Evolutionary conservation across 2,329 filamentous ascomycete species (phyloP), one percentile per base, ranked within the genome.

Genomic region (Fusarium circinatum): DNA sequence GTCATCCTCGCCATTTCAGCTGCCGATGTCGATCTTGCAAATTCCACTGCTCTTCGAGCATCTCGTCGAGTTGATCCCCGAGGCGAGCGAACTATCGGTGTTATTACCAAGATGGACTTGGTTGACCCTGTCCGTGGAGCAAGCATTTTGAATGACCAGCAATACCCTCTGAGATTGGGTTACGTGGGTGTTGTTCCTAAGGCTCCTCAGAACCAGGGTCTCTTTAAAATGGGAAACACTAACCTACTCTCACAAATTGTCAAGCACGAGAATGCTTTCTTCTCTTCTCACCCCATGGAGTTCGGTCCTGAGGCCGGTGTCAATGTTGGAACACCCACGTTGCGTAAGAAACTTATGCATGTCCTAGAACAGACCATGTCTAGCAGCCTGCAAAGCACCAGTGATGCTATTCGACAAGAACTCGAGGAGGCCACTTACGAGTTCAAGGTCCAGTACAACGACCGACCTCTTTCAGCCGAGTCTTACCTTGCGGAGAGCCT

Each of bases 381-480:
- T 34, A 91, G 94, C 39, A 98, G 94, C 78, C 87, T 99, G 62
- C 93, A 96, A 76, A 91, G 91, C 62, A 99, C 96, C 8, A 94
- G 93, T 76, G 94, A 98, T 79, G 94, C 95, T 15, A 98, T 99
- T 75, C 92, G 93, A 70, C 94, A 98, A 80, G 96, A 99, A 82
- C 89, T 99, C 1, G 96, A 98, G 79, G 96, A 99, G 83, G 95
- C 96, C 7, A 96, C 94, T 0, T 99, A 99, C 80, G 96, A 99
- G 83, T 99, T 98, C 87, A 99, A 99, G 82, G 96, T 99, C 10
- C 97, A 99, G 82, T 99, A 99, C 84, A 99, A 99, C 79, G 96
- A 99, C 81, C 91, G 96, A 12, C 94, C 96, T 3, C 86, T 99
- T 41, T 98, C 94, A 57, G 96, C 96, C 5, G 96, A 99, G 81